These are phyloP conservation scores for Austroboletus festivus DNA, from an alignment of 768 basidiomycete species.

Conservation along the genomic window DNA sequence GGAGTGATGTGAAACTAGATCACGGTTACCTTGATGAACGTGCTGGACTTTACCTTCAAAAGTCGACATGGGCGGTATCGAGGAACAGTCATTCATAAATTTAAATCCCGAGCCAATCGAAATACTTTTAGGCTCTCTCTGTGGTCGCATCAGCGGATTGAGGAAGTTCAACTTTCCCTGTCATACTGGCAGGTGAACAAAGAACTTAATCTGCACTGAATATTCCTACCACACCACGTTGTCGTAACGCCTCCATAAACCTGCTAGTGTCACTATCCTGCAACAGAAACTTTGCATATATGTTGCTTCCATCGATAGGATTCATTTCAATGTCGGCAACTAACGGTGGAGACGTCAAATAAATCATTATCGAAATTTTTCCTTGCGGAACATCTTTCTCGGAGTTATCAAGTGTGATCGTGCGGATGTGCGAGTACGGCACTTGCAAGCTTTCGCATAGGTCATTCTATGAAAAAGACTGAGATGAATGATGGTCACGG, in stretches of 20 bases:
- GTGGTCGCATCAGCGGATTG: conserved; percentile 13
- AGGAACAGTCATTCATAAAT: conserved; percentile 21
- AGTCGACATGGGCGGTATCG: conserved; percentile 20
- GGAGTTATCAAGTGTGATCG: conserved; percentile 25
- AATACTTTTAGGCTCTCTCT: conserved; percentile 18
- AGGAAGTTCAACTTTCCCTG: conserved; percentile 32
- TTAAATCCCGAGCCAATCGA: conserved; percentile 28
- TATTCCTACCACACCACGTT: conserved; percentile 45
- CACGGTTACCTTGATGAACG: conserved; percentile 30
- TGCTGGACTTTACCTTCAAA: conserved; percentile 35
- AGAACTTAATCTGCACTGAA: neutral
- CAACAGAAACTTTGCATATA: conserved; percentile 40
- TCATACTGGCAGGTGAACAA: conserved; percentile 7
- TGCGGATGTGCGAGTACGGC: conserved; percentile 35
- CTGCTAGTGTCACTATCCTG: conserved; percentile 30
- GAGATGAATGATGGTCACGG: neutral
- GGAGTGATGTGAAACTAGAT: neutral
- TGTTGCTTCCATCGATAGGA: conserved; percentile 14
- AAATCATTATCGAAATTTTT: conserved; percentile 27
- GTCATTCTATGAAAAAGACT: conserved; percentile 37
- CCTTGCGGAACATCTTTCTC: conserved; percentile 16
- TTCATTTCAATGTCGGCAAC: conserved; percentile 33
- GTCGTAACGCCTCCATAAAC: conserved; percentile 41
- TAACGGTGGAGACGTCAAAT: conserved; percentile 37
- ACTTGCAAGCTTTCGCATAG: conserved; percentile 51